These are phyloP conservation scores for Erysimum cheiranthoides DNA, from an alignment of 345 rosid genomes.

Conservation along the genomic window DNA sequence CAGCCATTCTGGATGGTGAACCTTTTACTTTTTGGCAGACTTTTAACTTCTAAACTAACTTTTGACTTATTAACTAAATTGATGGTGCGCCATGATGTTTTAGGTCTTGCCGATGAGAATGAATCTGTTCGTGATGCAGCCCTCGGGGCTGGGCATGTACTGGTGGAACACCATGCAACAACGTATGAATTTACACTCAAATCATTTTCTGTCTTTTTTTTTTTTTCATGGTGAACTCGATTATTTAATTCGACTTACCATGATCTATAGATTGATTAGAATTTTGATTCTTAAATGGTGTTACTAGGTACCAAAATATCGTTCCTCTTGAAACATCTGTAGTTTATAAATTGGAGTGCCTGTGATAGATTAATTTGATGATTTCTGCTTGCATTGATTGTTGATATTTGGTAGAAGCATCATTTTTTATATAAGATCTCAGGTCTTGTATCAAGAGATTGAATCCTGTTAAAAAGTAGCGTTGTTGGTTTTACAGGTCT, in stretches of 20 bases:
- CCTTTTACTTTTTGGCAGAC: constrained; percentile 19
- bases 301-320: neutral
- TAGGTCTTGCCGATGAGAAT: constrained; percentile 99
- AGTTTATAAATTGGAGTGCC: constrained; percentile 9
- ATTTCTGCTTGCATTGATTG: neutral
- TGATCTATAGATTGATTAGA: constrained; percentile 14
- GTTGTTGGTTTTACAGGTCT: constrained; percentile 58
- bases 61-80: constrained; percentile 25
- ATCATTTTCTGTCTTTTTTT: constrained; percentile 8
- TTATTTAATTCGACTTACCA: constrained; percentile 15
- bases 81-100: constrained; percentile 32
- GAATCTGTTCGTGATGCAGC: constrained; percentile 99
- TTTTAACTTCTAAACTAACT: constrained; percentile 27
- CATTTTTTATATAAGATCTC: constrained; percentile 1
- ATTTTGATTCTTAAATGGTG: neutral
- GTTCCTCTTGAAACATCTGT: neutral
- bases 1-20: constrained; percentile 93
- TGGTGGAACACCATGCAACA: constrained; percentile 98
- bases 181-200: constrained; percentile 54
- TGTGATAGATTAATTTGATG: constrained; percentile 1
- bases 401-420: constrained; percentile 10
- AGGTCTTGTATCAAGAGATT: neutral
- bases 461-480: neutral
- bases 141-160: constrained; percentile 95
- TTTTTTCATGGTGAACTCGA: neutral